Conservation (phyloP, 441 rosid species). For the Isatis lusitanica region DNA sequence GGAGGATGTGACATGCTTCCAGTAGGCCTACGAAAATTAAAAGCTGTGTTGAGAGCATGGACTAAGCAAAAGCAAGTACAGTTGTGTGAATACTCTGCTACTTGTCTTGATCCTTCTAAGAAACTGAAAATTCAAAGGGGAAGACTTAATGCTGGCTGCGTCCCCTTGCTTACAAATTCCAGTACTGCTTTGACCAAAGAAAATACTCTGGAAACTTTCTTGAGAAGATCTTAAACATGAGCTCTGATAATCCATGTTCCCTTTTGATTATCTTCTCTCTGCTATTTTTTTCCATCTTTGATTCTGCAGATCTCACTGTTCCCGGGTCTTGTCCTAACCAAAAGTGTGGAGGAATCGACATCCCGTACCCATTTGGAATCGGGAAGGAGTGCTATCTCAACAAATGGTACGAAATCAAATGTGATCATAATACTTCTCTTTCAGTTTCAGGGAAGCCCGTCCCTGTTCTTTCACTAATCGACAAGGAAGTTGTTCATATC, state of each 20-base stretch:
- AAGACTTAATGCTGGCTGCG: neutral
- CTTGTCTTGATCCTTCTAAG: neutral
- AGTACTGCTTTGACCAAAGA: neutral
- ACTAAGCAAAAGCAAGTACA: neutral
- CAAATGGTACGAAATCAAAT: conserved; percentile 29
- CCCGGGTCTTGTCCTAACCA: neutral
- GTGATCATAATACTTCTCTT: conserved; percentile 6
- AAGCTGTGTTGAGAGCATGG: neutral
- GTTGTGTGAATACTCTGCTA: neutral
- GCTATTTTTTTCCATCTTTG: neutral
- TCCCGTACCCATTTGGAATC: conserved; percentile 44
- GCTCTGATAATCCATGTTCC: neutral
- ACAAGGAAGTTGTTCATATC: conserved; percentile 27
- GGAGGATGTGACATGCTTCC: neutral
- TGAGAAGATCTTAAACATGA: conserved; percentile 3
- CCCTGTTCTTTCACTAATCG: neutral
- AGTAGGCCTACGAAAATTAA: neutral
- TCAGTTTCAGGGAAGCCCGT: neutral
- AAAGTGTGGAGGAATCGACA: conserved; percentile 29
- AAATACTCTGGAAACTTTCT: neutral
- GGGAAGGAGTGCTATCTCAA: conserved; percentile 28
- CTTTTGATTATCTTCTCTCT: neutral
- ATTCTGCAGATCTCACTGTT: neutral
- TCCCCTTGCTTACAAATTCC: neutral
- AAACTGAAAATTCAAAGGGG: neutral